Evolutionary conservation across 768 basidiomycete genomes (phyloP).

Genomic region (button mushroom (Agaricus bisporus)): DNA sequence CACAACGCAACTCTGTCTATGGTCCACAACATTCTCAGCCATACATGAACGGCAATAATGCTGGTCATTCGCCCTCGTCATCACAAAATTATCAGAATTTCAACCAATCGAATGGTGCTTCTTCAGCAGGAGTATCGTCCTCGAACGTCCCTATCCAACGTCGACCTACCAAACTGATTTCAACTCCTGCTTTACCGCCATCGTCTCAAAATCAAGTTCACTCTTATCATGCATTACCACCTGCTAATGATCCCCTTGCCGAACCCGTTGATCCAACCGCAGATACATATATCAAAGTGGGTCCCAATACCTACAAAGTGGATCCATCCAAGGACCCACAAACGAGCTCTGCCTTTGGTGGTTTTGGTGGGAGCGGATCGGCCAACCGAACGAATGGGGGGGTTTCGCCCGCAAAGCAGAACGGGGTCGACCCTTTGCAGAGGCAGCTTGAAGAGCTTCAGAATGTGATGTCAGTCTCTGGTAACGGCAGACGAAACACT

Average conservation of each 20-base stretch:
- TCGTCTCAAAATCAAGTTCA: slow-evolving; percentile 18
- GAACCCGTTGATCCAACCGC: slow-evolving; percentile 61
- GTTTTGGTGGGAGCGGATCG: slow-evolving; percentile 1
- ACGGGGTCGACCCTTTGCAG: slow-evolving; percentile 55
- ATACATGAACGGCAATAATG: slow-evolving; percentile 24
- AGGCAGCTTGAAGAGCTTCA: slow-evolving; percentile 60
- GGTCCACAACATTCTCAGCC: slow-evolving; percentile 17
- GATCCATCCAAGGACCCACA: slow-evolving; percentile 66
- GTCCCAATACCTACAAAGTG: slow-evolving; percentile 59
- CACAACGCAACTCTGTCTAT: slow-evolving; percentile 20
- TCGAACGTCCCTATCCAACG: slow-evolving; percentile 18
- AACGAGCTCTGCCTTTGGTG: background rate
- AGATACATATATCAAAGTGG: slow-evolving; percentile 67
- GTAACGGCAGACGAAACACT: slow-evolving; percentile 42
- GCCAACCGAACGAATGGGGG: slow-evolving; percentile 3
- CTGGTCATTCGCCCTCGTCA: slow-evolving; percentile 6
- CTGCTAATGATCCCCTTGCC: slow-evolving; percentile 21
- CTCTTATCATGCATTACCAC: background rate
- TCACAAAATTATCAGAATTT: slow-evolving; percentile 5
- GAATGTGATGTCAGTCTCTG: slow-evolving; percentile 37
- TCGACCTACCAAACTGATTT: slow-evolving; percentile 19
- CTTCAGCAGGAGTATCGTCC: slow-evolving; percentile 15
- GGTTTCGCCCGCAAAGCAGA: slow-evolving; percentile 13
- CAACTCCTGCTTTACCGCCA: slow-evolving; percentile 9
- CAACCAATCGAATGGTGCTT: slow-evolving; percentile 10